phyloP scores from a whole-genome alignment of 1,139 yeast species.

The Diutina siamensis region DNA sequence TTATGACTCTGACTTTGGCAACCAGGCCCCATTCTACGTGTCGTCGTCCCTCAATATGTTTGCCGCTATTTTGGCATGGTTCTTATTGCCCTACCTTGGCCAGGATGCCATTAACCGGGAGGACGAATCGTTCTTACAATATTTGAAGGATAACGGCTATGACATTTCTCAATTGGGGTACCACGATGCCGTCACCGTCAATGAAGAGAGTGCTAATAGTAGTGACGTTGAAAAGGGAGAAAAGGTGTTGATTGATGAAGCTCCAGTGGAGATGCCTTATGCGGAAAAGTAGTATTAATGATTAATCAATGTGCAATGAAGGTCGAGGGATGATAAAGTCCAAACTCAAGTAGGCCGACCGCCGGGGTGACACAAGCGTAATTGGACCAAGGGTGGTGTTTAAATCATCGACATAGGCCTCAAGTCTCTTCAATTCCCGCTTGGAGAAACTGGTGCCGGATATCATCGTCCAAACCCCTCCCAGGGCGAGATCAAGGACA shows the following conservation, averaged over 20 bases:
- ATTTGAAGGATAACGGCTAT: constrained; percentile 47
- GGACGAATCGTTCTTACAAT: constrained; percentile 57
- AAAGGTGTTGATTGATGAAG: background rate
- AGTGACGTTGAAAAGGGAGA: background rate
- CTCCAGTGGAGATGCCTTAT: background rate
- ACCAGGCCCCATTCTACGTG: constrained; percentile 70
- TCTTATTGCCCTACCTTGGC: constrained; percentile 69
- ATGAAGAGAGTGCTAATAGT: background rate
- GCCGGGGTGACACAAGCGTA: background rate
- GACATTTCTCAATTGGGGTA: constrained; percentile 40
- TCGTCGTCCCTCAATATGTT: constrained; percentile 68
- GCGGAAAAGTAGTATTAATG: background rate
- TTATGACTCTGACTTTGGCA: constrained; percentile 35
- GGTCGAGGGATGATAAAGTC: constrained; percentile 1
- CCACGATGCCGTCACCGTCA: background rate
- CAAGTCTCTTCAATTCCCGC: background rate
- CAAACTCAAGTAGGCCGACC: background rate
- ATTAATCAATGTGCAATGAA: background rate
- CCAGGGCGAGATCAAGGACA: background rate
- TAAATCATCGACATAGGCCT: background rate
- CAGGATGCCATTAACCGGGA: constrained; percentile 76
- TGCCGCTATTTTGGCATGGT: constrained; percentile 56
- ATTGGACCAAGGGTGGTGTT: background rate
- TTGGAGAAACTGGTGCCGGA: background rate
- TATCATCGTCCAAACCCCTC: background rate